Base-by-base conservation (phyloP, 2,329 filamentous ascomycete genomes). In the Biscogniauxia marginata region DNA sequence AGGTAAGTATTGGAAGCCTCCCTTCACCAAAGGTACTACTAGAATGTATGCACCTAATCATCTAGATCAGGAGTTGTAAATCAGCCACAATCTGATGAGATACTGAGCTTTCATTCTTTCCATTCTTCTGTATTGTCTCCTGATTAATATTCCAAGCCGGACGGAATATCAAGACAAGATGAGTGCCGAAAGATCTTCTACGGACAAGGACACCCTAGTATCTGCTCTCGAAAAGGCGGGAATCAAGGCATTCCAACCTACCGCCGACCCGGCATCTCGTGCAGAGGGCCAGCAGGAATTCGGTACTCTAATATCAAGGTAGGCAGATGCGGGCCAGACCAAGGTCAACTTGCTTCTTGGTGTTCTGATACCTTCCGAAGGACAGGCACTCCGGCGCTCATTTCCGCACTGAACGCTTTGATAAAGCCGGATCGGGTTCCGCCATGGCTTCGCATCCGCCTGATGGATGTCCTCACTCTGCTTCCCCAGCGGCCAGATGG, bases 401-500 rank as follows among this genome's bases (percentile, higher is more conserved):
- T 90, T 20, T 83, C 82, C 7, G 77, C 83, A 4, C 71, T 91
- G 46, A 89, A 86, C 57, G 76, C 81, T 18, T 75, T 89, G 19
- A 81, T 89, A 30, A 84, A 88, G 58, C 85, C 87, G 9, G 79
- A 79, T 54, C 70, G 78, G 21, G 77, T 82, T 16, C 84, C 85
- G 9, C 63, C 71, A 68, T 88, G 84, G 84, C 75, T 90, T n/a
- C 81, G 81, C 46, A 63, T 77, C 18, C 77, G 78, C 45, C 67
- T 90, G 1, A 76, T 86, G 63, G 77, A 77, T 55, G 76, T 81
- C 11, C 76, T 91, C 46, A 84, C 86, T 1, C 68, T 77, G 11
- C 66, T 90, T 8, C 87, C 88, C 1, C 75, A 89, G 22, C 78
- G 87, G 3, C 73, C 75, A 2, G 79, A 84, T 58, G 88, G 88